Conservation (phyloP, 345 rosid genomes). For the Euphorbia tirucalli region DNA sequence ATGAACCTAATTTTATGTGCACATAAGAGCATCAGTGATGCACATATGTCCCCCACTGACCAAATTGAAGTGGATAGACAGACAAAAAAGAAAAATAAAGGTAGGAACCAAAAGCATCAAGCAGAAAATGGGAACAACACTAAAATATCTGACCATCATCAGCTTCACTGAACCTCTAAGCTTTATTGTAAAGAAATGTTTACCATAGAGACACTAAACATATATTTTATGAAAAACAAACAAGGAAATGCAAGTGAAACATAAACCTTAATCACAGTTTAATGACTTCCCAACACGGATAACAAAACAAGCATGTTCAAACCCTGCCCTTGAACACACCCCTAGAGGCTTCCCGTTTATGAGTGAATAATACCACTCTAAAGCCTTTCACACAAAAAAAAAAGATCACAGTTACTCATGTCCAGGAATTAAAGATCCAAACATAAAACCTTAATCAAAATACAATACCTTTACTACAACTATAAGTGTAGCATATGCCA, state of each 20-base stretch:
- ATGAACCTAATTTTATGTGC: neutral
- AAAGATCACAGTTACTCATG: neutral
- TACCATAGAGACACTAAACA: neutral
- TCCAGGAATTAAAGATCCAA: conserved; percentile 4
- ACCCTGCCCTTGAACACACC: neutral
- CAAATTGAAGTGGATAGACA: neutral
- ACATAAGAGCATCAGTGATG: neutral
- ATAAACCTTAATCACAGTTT: neutral
- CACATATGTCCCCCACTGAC: neutral
- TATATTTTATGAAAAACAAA: neutral
- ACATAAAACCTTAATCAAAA: too few species aligned
- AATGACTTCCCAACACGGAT: neutral
- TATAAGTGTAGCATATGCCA: conserved; percentile 92
- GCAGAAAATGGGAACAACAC: neutral
- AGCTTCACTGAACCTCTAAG: neutral
- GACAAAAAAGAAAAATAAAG: too few species aligned
- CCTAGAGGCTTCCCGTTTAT: neutral
- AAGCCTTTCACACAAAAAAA: neutral
- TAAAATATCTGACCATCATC: neutral
- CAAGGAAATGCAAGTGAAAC: neutral
- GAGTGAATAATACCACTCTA: neutral
- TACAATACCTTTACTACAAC: conserved; percentile 90
- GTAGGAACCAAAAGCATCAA: neutral
- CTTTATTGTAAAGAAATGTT: neutral
- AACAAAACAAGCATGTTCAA: neutral